Conservation (phyloP, 345 rosid species). For the Clarkia xantiana region DNA sequence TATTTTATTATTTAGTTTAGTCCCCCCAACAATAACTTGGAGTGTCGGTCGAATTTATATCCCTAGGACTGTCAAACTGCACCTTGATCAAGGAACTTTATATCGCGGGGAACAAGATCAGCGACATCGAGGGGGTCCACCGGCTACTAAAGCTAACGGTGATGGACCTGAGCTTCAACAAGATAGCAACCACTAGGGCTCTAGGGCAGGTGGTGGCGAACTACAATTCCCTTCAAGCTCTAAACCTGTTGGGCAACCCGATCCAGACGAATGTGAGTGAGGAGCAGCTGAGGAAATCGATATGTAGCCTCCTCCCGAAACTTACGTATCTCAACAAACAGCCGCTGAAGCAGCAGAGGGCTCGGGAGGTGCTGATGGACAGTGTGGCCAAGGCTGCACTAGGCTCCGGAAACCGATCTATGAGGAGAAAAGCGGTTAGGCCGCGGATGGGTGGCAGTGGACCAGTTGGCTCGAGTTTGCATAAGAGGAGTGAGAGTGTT, state of each 20-base stretch:
- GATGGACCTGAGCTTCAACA: slow-evolving; percentile 86
- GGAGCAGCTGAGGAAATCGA: slow-evolving; percentile 65
- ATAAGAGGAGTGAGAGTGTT: slow-evolving; percentile 12
- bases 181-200: slow-evolving; percentile 71
- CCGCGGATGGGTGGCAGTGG: slow-evolving; percentile 17
- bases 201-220: slow-evolving; percentile 87
- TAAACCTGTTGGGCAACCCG: slow-evolving; percentile 77
- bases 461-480: slow-evolving; percentile 14
- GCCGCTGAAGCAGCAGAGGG: slow-evolving; percentile 56
- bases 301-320: slow-evolving; percentile 69
- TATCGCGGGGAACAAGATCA: slow-evolving; percentile 81
- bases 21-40: neutral
- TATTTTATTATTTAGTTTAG: neutral
- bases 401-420: slow-evolving; percentile 22
- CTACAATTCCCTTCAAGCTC: slow-evolving; percentile 63
- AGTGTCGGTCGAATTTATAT: slow-evolving; percentile 3
- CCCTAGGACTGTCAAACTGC: slow-evolving; percentile 70
- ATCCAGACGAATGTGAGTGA: slow-evolving; percentile 61
- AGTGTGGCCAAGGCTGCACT: slow-evolving; percentile 74
- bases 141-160: slow-evolving; percentile 78
- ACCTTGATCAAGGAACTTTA: slow-evolving; percentile 75
- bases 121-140: slow-evolving; percentile 76
- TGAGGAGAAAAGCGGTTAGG: slow-evolving; percentile 24
- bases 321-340: slow-evolving; percentile 76
- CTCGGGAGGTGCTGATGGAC: slow-evolving; percentile 52